Evolutionary conservation across 1,139 yeast genomes (phyloP).

Genomic region (Suhomyces choctaworum): DNA sequence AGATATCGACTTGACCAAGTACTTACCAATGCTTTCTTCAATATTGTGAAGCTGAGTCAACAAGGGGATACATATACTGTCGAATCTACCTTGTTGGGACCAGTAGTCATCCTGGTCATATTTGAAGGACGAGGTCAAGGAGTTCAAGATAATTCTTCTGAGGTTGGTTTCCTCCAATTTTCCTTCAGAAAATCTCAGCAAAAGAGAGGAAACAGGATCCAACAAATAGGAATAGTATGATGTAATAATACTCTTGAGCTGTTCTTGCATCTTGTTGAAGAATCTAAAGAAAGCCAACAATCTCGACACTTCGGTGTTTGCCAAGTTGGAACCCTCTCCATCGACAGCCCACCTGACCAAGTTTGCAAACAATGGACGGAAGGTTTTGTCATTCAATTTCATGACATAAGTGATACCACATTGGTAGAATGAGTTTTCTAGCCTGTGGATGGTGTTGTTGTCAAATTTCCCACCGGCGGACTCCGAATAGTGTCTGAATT

Average conservation of each 20-base stretch:
- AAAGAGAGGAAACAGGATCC: slow-evolving; percentile 63
- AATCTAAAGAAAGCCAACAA: slow-evolving; percentile 80
- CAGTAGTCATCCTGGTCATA: slow-evolving; percentile 93
- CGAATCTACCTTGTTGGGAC: slow-evolving; percentile 86
- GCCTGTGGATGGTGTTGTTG: slow-evolving; percentile 72
- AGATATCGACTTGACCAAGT: slow-evolving; percentile 76
- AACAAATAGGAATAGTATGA: slow-evolving; percentile 82
- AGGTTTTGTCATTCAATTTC: slow-evolving; percentile 90
- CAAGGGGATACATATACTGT: slow-evolving; percentile 61
- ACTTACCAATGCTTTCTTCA: slow-evolving; percentile 71
- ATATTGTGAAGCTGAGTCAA: slow-evolving; percentile 64
- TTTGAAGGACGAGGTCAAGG: slow-evolving; percentile 77
- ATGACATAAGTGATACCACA: slow-evolving; percentile 78
- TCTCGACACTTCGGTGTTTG: slow-evolving; percentile 53
- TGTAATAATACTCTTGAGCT: slow-evolving; percentile 82
- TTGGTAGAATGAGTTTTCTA: slow-evolving; percentile 73
- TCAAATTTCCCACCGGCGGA: slow-evolving; percentile 47
- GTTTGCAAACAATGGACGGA: slow-evolving; percentile 87
- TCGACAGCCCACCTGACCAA: slow-evolving; percentile 92
- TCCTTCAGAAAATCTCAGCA: slow-evolving; percentile 48
- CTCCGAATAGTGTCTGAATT: slow-evolving; percentile 54
- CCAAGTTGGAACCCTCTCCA: slow-evolving; percentile 64
- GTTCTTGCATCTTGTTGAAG: slow-evolving; percentile 80
- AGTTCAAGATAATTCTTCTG: slow-evolving; percentile 69
- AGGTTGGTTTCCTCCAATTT: slow-evolving; percentile 53